phyloP scores from a whole-genome alignment of 805 yeast species.

The Alloascoidea hylecoeti region DNA sequence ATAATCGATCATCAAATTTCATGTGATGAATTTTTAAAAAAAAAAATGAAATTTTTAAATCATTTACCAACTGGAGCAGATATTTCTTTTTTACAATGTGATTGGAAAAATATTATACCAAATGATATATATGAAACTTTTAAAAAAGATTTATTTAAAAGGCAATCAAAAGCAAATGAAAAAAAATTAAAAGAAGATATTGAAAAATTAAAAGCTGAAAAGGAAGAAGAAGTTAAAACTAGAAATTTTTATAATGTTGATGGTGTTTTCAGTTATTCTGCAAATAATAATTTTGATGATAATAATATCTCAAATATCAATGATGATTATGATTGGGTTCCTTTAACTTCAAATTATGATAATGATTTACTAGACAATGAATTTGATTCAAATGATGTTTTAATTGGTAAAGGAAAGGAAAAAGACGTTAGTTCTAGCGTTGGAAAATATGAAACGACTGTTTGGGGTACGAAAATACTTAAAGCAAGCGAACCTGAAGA shows the following conservation, averaged over 20 bases:
- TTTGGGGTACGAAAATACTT: slow-evolving; percentile 65
- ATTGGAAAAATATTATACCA: slow-evolving; percentile 46
- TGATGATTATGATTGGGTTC: slow-evolving; percentile 13
- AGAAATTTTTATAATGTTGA: too few relatives aligned
- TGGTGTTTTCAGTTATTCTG: background rate
- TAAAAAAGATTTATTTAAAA: slow-evolving; percentile 37
- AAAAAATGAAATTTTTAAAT: slow-evolving; percentile 57
- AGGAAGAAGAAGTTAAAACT: slow-evolving; percentile 41
- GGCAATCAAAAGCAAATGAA: slow-evolving; percentile 32
- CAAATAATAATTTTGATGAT: background rate
- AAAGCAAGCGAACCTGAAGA: slow-evolving; percentile 17
- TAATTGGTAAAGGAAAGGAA: too few relatives aligned
- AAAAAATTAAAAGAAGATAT: slow-evolving; percentile 49
- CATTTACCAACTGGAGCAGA: slow-evolving; percentile 82
- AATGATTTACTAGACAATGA: slow-evolving; percentile 5
- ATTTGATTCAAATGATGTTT: slow-evolving; percentile 2
- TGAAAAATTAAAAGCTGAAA: slow-evolving; percentile 38
- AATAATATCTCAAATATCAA: background rate
- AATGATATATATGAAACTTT: slow-evolving; percentile 30
- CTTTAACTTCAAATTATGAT: slow-evolving; percentile 7
- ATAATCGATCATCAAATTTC: slow-evolving; percentile 52
- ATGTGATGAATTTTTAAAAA: slow-evolving; percentile 41
- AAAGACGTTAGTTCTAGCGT: slow-evolving; percentile 10
- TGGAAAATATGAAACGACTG: slow-evolving; percentile 31
- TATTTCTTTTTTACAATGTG: slow-evolving; percentile 71